phyloP scores from a whole-genome alignment of 1,284 basidiomycete species.

The Limonomyces culmigenus region DNA sequence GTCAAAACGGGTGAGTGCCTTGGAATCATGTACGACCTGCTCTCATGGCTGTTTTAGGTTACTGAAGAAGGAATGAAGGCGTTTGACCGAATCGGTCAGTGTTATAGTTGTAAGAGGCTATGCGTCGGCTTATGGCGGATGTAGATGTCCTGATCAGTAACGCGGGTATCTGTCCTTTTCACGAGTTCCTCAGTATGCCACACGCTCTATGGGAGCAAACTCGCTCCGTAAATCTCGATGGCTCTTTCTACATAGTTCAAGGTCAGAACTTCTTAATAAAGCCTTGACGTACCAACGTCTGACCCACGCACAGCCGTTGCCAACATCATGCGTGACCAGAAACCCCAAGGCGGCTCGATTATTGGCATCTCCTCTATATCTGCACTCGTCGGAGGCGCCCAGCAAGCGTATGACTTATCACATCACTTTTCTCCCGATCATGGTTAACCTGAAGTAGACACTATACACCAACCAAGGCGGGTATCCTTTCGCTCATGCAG shows the following conservation, averaged over 20 bases:
- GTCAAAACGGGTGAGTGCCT: slow-evolving; percentile 31
- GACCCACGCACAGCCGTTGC: slow-evolving; percentile 34
- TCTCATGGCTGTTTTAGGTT: too few species aligned
- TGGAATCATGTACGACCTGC: too few species aligned
- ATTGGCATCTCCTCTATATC: slow-evolving; percentile 67
- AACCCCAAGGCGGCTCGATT: slow-evolving; percentile 57
- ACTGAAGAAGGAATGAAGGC: slow-evolving; percentile 35
- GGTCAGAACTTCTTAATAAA: slow-evolving; percentile 16
- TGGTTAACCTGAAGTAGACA: slow-evolving; percentile 23
- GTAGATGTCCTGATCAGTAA: slow-evolving; percentile 46
- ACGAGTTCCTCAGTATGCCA: slow-evolving; percentile 65
- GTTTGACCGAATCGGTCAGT: slow-evolving; percentile 52
- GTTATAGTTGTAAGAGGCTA: too few species aligned
- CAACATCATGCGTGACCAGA: slow-evolving; percentile 60
- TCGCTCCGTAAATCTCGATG: slow-evolving; percentile 62
- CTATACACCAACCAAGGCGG: slow-evolving; percentile 74
- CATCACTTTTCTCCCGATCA: neutral
- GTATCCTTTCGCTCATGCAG: slow-evolving; percentile 70
- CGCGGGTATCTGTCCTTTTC: slow-evolving; percentile 72
- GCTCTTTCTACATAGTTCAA: slow-evolving; percentile 64
- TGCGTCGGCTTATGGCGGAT: too few species aligned
- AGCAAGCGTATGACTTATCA: slow-evolving; percentile 33
- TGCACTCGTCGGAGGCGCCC: slow-evolving; percentile 60
- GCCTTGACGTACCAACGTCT: slow-evolving; percentile 2
- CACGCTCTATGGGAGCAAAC: slow-evolving; percentile 52